Evolutionary conservation across 2,329 filamentous ascomycete species (phyloP).

Genomic region (Cryphonectria radicalis): DNA sequence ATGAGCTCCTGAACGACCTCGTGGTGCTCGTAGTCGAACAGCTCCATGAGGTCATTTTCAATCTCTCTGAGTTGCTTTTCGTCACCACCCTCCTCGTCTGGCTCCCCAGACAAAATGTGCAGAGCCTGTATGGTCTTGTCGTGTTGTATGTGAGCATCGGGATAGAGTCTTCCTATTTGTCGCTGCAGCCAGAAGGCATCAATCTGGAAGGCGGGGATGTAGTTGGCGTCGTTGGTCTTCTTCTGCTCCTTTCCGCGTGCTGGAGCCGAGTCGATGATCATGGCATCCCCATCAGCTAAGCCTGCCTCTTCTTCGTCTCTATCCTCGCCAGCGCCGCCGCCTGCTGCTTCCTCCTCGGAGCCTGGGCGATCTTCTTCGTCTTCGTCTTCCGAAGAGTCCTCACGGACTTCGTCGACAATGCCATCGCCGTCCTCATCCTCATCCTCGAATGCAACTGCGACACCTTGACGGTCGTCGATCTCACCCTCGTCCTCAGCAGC

Average conservation of each 20-base stretch:
- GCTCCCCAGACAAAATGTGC: constrained; percentile 77
- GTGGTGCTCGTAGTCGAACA: constrained; percentile 96
- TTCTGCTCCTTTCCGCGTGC: constrained; percentile 51
- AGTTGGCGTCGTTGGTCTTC: constrained; percentile 59
- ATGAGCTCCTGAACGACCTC: constrained; percentile 91
- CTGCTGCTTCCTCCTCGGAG: constrained; percentile 55
- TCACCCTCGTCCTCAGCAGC: constrained; percentile 72
- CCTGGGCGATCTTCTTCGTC: constrained; percentile 63
- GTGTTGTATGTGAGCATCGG: constrained; percentile 90
- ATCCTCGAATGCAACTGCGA: constrained; percentile 95
- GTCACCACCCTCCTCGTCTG: constrained; percentile 72
- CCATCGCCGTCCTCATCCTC: constrained; percentile 82
- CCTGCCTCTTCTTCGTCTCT: constrained; percentile 55
- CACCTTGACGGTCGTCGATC: constrained; percentile 92
- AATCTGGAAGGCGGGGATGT: constrained; percentile 83
- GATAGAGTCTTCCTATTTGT: constrained; percentile 85
- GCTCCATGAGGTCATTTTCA: constrained; percentile 97
- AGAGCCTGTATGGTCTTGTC: constrained; percentile 89
- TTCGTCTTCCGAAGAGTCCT: constrained; percentile 80
- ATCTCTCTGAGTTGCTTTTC: constrained; percentile 89
- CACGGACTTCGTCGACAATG: constrained; percentile 83
- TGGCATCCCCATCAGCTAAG: constrained; percentile 69
- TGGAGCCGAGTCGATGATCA: constrained; percentile 77
- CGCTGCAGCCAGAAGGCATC: constrained; percentile 97
- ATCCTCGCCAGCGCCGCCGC: constrained; percentile 52